Evolutionary conservation across 371 early-diverging fungal species (phyloP), one percentile per base, ranked within the genome.

Genomic region (Mortierella sp.): DNA sequence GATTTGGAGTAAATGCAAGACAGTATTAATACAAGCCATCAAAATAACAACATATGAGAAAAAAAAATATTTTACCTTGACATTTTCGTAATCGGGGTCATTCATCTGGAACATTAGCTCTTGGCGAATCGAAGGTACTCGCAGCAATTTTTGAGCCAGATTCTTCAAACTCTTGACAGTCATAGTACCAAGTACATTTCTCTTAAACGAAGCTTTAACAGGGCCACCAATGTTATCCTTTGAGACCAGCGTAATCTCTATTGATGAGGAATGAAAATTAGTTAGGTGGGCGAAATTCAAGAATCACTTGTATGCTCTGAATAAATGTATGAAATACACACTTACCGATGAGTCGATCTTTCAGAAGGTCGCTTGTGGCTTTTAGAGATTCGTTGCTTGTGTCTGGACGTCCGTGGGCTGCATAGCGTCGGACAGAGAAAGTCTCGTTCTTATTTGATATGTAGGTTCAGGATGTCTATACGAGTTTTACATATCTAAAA

Each of bases 281-380:
- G 22, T 31, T 10, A 45, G 35, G 13, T 13, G 29, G 22, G 28
- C 28, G 17, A 2, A 26, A 29, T 55, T 23, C 7, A 34, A 57
- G n/a, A n/a, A n/a, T n/a, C n/a, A 40, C 7, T 2, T 40, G n/a
- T 23, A n/a, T 3, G 5, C 42, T 15, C 60, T 23, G 19, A 37
- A 23, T 40, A 26, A 3, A 19, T 6, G 19, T 19, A 22, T 34
- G 17, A 17, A 4, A 37, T 17, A 29, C 71, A 4, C 19, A 51
- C 51, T 76, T 72, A 84, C 83, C 64, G 26, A 93, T 59, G 35
- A 94, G 81, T 15, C 93, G 86, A 75, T 94, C 90, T 65, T 91
- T 93, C 37, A 93, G 68, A 1, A 83, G 67, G 3, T 82, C 86
- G 10, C 88, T 85, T 28, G 84, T 80, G 3, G 81, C 65, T n/a